Base-by-base conservation (phyloP, 176 grass and related monocot genomes). In the Eleusine indica region DNA sequence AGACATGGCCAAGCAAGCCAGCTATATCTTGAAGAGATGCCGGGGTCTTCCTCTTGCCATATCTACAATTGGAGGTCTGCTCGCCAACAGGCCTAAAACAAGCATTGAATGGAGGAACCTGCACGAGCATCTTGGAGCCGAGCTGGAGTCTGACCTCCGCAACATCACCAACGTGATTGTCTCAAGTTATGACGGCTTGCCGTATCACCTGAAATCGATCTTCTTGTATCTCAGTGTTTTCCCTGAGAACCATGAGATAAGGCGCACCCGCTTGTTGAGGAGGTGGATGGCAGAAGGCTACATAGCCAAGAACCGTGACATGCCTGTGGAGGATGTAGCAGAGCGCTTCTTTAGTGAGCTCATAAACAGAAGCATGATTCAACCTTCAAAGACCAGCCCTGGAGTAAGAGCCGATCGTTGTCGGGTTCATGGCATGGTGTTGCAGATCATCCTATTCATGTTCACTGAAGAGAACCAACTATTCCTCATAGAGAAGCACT, bases 201-300 rank as follows among this genome's bases (percentile, higher is more conserved):
- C 81, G 3, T 87, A 90, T 68, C 5, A 84, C 68, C 71, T 87
- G 46, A 92, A 92, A 32, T 80, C 79, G 14, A 86, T 88, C 32
- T 83, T 92, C 63, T 70, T 92, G 32, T 92, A 92, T 30, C 87
- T 92, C 5, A 83, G 68, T 57, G 80, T 92, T n/a, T 92, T 89
- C 18, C 83, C 86, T 5, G 67, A 89, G 77, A 84, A 92, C 66
- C 80, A 74, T 78, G 66, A 89, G 80, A 89, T 91, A 49, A 62
- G 56, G n/a, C 37, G 78, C 9, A 83, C 40, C n/a, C 71, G 41
- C 28, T 48, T 92, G 70, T 16, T 89, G 43, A 74, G 69, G 51
- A 66, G 83, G 30, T 92, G 90, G 90, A 80, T 92, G 67, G 78
- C 83, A 48, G 90, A 92, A 54, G 90, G 86, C 4, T 77, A 56